These are phyloP conservation scores for Alloteropsis angusta DNA, from an alignment of 202 grass and related monocot species.

Conservation along the genomic window DNA sequence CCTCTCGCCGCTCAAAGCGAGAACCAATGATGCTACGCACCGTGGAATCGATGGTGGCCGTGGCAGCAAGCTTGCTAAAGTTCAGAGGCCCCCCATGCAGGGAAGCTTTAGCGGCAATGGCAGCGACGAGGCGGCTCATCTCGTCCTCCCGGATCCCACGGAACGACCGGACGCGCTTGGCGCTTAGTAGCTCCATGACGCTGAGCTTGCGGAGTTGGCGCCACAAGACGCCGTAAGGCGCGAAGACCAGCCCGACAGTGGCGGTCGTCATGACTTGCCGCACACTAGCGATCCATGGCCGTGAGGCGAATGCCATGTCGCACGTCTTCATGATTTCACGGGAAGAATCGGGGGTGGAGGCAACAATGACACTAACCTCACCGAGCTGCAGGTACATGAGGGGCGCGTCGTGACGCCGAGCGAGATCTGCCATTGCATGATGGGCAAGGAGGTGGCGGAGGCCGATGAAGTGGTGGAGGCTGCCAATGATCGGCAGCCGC, in stretches of 20 bases:
- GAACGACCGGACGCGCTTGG: constrained; percentile 25
- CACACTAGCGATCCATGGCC: background rate
- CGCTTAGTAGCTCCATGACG: constrained; percentile 22
- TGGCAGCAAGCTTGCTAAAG: background rate
- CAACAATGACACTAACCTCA: background rate
- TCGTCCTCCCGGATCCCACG: constrained; percentile 26
- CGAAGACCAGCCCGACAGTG: background rate
- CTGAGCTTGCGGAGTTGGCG: constrained; percentile 13
- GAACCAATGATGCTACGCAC: background rate
- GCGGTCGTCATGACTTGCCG: background rate
- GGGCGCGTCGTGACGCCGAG: background rate
- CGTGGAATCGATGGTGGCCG: background rate
- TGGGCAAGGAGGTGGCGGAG: background rate
- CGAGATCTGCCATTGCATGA: background rate
- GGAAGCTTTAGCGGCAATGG: background rate
- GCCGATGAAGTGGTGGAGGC: background rate
- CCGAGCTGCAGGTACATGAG: background rate
- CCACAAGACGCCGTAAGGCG: constrained; percentile 10
- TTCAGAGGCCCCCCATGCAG: background rate
- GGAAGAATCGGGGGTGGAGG: background rate
- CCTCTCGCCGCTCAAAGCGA: background rate
- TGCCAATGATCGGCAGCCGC: background rate
- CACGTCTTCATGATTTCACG: background rate
- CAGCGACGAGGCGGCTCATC: background rate
- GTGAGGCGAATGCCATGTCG: background rate